Evolutionary conservation across 208 protist genomes (phyloP).

Genomic region (Crithidia sp.): DNA sequence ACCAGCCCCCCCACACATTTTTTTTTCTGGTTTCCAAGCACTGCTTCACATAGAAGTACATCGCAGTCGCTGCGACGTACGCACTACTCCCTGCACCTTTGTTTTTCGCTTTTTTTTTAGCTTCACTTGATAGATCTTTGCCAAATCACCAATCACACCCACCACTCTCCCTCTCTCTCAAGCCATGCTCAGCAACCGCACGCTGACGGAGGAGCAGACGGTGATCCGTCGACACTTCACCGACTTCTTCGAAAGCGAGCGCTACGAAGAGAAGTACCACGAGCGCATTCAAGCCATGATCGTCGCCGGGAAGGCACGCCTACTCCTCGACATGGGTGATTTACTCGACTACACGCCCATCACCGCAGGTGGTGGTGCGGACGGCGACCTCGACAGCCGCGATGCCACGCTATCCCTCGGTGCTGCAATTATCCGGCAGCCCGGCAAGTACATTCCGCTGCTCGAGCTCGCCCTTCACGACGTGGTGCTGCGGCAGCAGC

Average conservation of each 20-base stretch:
- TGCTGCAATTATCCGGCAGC: conserved; percentile 74
- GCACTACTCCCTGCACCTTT: too few species aligned
- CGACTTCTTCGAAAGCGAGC: conserved; percentile 91
- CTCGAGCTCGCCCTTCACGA: conserved; percentile 94
- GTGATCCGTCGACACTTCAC: conserved; percentile 87
- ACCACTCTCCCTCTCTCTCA: background rate
- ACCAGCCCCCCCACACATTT: too few species aligned
- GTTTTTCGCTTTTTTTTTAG: too few species aligned
- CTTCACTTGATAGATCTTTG: background rate
- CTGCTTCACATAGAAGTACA: too few species aligned
- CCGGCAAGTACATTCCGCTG: conserved; percentile 86
- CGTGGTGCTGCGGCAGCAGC: conserved; percentile 77
- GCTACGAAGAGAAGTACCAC: conserved; percentile 87
- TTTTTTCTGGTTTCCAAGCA: too few species aligned
- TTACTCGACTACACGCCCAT: conserved; percentile 83
- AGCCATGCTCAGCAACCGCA: conserved; percentile 79
- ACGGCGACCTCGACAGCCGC: background rate
- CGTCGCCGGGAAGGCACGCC: conserved; percentile 61
- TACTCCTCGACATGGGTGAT: conserved; percentile 94
- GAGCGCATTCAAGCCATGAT: conserved; percentile 88
- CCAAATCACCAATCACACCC: background rate
- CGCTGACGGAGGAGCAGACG: conserved; percentile 88
- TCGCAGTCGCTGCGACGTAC: too few species aligned
- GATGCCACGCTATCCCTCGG: conserved; percentile 53
- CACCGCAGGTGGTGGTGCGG: conserved; percentile 13